Evolutionary conservation across 345 rosid genomes (phyloP), one percentile per base, ranked within the genome.

Genomic region (Turnera subulata): DNA sequence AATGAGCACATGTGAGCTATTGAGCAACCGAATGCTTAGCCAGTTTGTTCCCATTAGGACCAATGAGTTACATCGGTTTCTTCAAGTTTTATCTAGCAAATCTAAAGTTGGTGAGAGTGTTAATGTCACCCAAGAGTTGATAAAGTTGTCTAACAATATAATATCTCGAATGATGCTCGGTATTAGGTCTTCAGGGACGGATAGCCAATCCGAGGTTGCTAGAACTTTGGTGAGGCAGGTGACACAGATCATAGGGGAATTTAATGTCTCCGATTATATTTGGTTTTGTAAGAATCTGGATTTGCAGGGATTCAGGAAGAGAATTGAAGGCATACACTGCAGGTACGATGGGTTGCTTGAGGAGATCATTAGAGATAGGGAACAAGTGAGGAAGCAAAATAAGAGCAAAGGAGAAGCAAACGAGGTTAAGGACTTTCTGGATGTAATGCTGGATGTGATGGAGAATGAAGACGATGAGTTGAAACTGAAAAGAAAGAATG

Each of bases 121-220:
- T 22, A 81, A 81, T 40, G 23, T 81, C 6, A 73, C 76, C 0
- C 48, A 81, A 17, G 83, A 78, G 55, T 46, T 81, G 52, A 17
- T 71, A 23, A 81, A 69, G 57, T 18, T 73, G 8, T 52, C 83
- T 2, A 78, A 72, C 62, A 78, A 76, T 55, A 29, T 73, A 2
- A 75, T 81, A 13, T 78, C 81, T 6, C 69, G 61, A 14, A 81
- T 81, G 77, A 78, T 81, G 79, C 33, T 78, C 13, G 56, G 82
- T 51, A 58, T 74, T 11, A 55, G 80, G 59, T 67, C 74, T 25
- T 69, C 76, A 0, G 81, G 70, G 20, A 23, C 57, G 2, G 75
- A 69, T 0, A 56, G 56, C 14, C 59, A 64, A 23, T 78, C 75
- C 7, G 75, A 73, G 7, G 74, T 53, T 17, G 73, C 56, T 0